Percentiles rank a stretch among this genome's conserved stretches.
These are phyloP conservation scores for Talaromyces pinophilus DNA, from an alignment of 2,329 filamentous ascomycete genomes.

Conservation along the genomic window DNA sequence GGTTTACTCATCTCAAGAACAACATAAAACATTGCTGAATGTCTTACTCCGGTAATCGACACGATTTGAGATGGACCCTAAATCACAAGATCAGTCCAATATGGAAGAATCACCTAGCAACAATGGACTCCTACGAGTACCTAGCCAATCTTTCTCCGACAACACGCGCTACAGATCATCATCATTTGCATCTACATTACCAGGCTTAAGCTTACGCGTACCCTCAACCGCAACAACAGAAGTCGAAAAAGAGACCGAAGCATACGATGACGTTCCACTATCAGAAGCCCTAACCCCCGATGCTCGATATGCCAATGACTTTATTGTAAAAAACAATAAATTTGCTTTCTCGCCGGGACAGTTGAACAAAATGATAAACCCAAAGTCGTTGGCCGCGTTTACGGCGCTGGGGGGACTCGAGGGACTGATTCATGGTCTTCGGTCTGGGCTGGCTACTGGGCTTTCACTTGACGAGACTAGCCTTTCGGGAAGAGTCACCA, in stretches of 20 bases:
- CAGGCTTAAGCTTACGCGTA: background rate
- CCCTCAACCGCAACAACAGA: background rate
- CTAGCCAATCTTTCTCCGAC: background rate
- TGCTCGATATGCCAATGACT: background rate
- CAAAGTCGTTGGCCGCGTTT: conserved; percentile 81
- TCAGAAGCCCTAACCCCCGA: background rate
- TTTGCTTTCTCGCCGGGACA: conserved; percentile 57
- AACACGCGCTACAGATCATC: background rate
- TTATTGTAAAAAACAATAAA: background rate
- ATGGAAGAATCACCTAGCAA: background rate
- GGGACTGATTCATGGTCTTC: conserved; percentile 55
- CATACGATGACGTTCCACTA: background rate
- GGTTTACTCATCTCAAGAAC: background rate
- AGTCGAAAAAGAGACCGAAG: background rate
- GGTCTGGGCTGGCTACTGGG: background rate
- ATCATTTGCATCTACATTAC: background rate
- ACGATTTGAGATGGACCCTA: background rate
- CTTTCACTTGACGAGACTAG: background rate
- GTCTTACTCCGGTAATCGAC: background rate
- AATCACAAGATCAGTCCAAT: background rate
- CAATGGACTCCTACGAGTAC: background rate
- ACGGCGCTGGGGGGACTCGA: conserved; percentile 74
- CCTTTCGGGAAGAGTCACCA: background rate
- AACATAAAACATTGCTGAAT: background rate
- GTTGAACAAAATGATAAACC: conserved; percentile 83